Conservation (phyloP, 495 filamentous ascomycete species). For the Talaromyces proteolyticus region DNA sequence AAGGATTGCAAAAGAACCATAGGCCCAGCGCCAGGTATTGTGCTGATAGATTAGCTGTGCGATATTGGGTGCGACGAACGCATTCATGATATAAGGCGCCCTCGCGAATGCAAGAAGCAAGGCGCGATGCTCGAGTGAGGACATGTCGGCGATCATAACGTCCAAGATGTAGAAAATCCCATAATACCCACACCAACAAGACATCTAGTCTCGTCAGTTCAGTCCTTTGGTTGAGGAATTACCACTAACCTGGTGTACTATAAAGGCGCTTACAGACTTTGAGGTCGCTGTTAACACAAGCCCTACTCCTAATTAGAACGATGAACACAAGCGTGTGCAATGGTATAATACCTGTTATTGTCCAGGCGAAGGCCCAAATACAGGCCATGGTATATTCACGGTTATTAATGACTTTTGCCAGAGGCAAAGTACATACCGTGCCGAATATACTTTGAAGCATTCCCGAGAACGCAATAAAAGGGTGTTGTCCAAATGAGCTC, state of each 20-base stretch:
- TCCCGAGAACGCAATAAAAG: slow-evolving; percentile 12
- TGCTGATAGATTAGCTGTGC: slow-evolving; percentile 37
- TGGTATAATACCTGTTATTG: background rate
- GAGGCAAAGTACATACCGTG: no score
- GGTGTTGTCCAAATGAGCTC: slow-evolving; percentile 14
- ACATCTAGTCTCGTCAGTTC: slow-evolving; percentile 22
- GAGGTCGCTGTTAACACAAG: slow-evolving; percentile 36
- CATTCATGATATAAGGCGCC: slow-evolving; percentile 56
- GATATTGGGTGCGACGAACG: slow-evolving; percentile 44
- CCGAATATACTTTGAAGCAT: no score
- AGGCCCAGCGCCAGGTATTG: slow-evolving; percentile 53
- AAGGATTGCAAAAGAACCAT: slow-evolving; percentile 49
- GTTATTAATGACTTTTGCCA: no score
- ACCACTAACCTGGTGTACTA: slow-evolving; percentile 29
- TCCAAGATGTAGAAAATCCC: slow-evolving; percentile 49
- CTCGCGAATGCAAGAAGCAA: slow-evolving; percentile 50
- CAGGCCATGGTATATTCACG: no score
- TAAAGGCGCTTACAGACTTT: slow-evolving; percentile 30
- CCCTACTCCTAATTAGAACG: slow-evolving; percentile 38
- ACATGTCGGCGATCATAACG: slow-evolving; percentile 58
- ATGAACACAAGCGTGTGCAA: slow-evolving; percentile 52
- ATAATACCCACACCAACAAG: slow-evolving; percentile 54
- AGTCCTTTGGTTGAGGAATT: background rate
- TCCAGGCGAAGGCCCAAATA: no score
- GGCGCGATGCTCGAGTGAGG: slow-evolving; percentile 49